phyloP scores from a whole-genome alignment of 176 grass and related monocot genomes.

The Coix lacrymajobi region DNA sequence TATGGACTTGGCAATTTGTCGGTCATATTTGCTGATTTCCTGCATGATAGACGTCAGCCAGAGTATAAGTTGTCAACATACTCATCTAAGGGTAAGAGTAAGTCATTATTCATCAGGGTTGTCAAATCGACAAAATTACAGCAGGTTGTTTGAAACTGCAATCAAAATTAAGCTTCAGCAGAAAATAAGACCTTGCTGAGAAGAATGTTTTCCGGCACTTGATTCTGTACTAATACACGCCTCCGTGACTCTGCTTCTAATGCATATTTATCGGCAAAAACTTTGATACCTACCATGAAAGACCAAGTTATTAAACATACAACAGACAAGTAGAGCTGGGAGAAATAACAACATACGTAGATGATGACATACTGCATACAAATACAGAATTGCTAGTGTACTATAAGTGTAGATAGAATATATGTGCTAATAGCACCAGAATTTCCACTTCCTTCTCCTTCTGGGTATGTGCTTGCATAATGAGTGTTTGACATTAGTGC shows the following conservation, averaged over 20 bases:
- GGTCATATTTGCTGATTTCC: slow-evolving; percentile 58
- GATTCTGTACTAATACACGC: slow-evolving; percentile 53
- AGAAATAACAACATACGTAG: background rate
- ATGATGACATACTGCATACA: background rate
- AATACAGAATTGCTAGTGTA: background rate
- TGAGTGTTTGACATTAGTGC: background rate
- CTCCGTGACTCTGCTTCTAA: slow-evolving; percentile 63
- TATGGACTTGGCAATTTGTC: slow-evolving; percentile 66
- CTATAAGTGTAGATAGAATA: background rate
- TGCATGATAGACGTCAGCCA: slow-evolving; percentile 25
- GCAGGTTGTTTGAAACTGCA: slow-evolving; percentile 8
- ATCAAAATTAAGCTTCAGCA: background rate
- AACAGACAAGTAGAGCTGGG: background rate
- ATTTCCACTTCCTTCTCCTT: background rate
- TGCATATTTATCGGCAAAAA: slow-evolving; percentile 65
- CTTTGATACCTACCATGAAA: slow-evolving; percentile 56
- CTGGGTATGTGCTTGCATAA: background rate
- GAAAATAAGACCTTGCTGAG: slow-evolving; percentile 55
- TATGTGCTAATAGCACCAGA: background rate
- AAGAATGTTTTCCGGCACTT: slow-evolving; percentile 51
- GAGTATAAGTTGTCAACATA: slow-evolving; percentile 1
- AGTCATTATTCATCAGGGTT: background rate
- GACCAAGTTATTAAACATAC: background rate
- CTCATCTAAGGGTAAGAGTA: background rate
- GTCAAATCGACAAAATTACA: slow-evolving; percentile 10